Evolutionary conservation across 1,284 basidiomycete species (phyloP).

Genomic region (Trametes sp.): DNA sequence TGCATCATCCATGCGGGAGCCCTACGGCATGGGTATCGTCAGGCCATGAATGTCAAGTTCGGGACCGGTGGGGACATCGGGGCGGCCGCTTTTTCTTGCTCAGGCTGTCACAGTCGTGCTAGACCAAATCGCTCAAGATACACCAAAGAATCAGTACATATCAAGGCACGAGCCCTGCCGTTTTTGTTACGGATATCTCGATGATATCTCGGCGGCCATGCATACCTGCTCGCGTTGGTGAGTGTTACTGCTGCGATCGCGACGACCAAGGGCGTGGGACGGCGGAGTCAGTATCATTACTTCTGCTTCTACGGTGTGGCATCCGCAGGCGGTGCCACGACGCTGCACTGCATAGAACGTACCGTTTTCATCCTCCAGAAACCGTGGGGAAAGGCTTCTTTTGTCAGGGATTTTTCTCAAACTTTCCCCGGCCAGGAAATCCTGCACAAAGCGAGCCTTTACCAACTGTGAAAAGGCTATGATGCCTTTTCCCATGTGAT

Average conservation of each 20-base stretch:
- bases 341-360: no score
- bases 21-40: neutral
- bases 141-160: no score
- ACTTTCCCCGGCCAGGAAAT: no score
- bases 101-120: no score
- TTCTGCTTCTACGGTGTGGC: conserved; percentile 1
- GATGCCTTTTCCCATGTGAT: no score
- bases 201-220: neutral
- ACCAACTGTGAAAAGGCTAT: no score
- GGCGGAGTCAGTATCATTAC: neutral
- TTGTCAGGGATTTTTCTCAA: no score
- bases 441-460: no score
- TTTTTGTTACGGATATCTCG: neutral
- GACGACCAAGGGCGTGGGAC: neutral
- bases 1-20: neutral
- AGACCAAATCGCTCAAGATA: no score
- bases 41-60: neutral
- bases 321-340: neutral
- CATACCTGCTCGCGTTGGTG: neutral
- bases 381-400: no score
- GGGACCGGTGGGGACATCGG: neutral
- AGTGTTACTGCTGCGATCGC: neutral
- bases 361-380: no score
- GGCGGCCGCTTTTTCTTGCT: no score
- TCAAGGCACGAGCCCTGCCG: neutral